Conservation (phyloP, 805 yeast species). For the Vanderwaltozyma polyspora region DNA sequence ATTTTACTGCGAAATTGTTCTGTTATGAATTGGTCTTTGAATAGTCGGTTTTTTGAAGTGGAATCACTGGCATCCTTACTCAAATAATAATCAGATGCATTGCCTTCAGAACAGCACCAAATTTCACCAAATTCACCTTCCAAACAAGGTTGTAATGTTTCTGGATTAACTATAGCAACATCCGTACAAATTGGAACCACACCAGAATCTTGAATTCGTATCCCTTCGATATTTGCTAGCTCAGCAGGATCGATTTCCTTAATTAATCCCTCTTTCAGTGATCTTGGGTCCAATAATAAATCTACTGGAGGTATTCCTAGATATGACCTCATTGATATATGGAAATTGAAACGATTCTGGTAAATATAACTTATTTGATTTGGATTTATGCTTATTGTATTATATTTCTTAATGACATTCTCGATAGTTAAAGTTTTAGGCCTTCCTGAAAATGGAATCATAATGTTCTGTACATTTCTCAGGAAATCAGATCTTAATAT, state of each 20-base stretch:
- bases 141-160: constrained; percentile 64
- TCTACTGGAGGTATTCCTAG: constrained; percentile 83
- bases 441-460: constrained; percentile 69
- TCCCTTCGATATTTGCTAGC: constrained; percentile 28
- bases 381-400: constrained; percentile 50
- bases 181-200: constrained; percentile 93
- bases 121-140: constrained; percentile 94
- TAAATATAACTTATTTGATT: constrained; percentile 69
- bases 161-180: constrained; percentile 90
- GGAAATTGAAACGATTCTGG: constrained; percentile 69
- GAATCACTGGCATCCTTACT: constrained; percentile 21
- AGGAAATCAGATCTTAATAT: constrained; percentile 29
- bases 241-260: constrained; percentile 56
- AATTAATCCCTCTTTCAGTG: constrained; percentile 81
- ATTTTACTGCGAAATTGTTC: constrained; percentile 56
- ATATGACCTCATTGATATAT: constrained; percentile 69
- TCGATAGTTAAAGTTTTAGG: constrained; percentile 54
- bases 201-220: constrained; percentile 86
- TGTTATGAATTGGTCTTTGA: constrained; percentile 39
- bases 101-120: constrained; percentile 90
- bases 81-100: constrained; percentile 48
- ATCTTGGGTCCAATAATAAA: constrained; percentile 74
- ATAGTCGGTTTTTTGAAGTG: constrained; percentile 26
- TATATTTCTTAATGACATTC: constrained; percentile 49
- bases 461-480: constrained; percentile 60